phyloP scores from a whole-genome alignment of 495 filamentous ascomycete genomes.

The Penicillium parvum region DNA sequence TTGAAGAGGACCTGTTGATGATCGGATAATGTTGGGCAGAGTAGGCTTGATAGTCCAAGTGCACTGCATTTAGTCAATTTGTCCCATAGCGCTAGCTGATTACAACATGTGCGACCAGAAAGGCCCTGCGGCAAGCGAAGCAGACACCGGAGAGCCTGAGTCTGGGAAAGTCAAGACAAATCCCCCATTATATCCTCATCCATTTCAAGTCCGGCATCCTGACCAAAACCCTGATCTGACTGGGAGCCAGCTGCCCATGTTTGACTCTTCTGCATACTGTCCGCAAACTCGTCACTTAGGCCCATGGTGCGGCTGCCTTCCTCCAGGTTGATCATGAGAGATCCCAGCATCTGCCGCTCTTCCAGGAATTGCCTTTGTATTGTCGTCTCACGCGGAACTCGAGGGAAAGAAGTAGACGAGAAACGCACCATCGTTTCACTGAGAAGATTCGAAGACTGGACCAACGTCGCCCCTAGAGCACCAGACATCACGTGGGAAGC shows the following conservation, averaged over 20 bases:
- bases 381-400: conserved; percentile 40
- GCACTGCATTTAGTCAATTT: no score
- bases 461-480: conserved; percentile 52
- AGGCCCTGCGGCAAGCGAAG: no score
- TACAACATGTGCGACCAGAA: no score
- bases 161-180: no score
- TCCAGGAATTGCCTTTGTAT: conserved; percentile 32
- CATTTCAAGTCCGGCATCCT: conserved; percentile 41
- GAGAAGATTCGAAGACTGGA: conserved; percentile 39
- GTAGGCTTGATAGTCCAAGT: no score
- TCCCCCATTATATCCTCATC: conserved; percentile 70
- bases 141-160: no score
- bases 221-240: conserved; percentile 1
- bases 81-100: no score
- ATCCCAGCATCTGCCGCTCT: conserved; percentile 33
- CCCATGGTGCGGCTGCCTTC: conserved; percentile 52
- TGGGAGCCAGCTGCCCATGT: conserved; percentile 9
- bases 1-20: no score
- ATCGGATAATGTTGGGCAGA: no score
- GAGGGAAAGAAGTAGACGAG: conserved; percentile 8
- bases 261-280: conserved; percentile 26
- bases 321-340: conserved; percentile 39
- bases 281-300: conserved; percentile 55
- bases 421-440: conserved; percentile 41
- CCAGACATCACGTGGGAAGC: conserved; percentile 48